phyloP scores from a whole-genome alignment of 495 filamentous ascomycete genomes.

The Tricharina praecox region DNA sequence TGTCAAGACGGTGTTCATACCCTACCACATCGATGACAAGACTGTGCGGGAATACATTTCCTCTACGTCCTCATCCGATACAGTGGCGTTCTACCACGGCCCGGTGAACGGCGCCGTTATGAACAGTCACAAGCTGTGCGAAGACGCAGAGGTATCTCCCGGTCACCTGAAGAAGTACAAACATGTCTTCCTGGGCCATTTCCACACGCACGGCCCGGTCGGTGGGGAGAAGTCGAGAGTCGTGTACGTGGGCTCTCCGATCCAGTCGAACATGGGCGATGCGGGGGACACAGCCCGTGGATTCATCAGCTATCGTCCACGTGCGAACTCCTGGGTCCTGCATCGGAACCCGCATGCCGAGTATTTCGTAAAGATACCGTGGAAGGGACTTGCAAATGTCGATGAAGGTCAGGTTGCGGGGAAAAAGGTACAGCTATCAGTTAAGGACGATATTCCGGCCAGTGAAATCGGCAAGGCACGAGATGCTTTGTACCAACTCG shows the following conservation, averaged over 20 bases:
- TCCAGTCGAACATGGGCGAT: constrained; percentile 7
- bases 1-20: not conserved
- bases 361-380: constrained; percentile 2
- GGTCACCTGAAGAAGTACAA: constrained; percentile 2
- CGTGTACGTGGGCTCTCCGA: constrained; percentile 5
- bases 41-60: not conserved
- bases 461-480: not conserved
- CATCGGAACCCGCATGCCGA: constrained; percentile 5
- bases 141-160: not conserved
- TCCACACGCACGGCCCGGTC: constrained; percentile 6
- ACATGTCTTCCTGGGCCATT: constrained; percentile 3
- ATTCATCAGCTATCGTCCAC: not conserved
- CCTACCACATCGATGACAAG: constrained; percentile 2
- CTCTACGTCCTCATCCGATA: not conserved
- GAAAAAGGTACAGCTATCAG: not conserved
- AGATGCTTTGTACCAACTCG: not conserved
- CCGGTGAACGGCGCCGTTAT: constrained; percentile 1
- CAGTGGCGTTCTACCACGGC: constrained; percentile 5
- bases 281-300: not conserved
- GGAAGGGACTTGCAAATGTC: not conserved
- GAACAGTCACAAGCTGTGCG: not conserved
- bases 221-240: not conserved
- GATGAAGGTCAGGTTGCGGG: not conserved
- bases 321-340: not conserved
- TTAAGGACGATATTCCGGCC: not conserved